Evolutionary conservation across 768 basidiomycete genomes (phyloP), one percentile per base, ranked within the genome.

Genomic region (Galerina sulciceps): DNA sequence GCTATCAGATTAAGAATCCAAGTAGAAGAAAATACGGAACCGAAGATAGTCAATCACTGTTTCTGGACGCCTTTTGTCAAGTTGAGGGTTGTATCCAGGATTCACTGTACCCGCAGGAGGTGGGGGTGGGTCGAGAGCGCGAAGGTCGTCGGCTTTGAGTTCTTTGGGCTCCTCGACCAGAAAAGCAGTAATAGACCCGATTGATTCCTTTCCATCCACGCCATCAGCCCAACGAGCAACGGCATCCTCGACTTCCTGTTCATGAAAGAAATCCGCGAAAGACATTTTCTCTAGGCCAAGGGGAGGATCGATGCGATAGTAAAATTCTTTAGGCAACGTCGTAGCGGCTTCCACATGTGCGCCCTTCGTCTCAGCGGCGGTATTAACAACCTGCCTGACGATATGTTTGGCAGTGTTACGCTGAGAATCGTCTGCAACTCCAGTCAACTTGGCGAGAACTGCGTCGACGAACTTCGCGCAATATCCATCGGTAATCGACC

Each of bases 21-120:
- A 44, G 22, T 14, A 11, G 35, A 40, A 42, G 37, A n/a, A 43
- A 22, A 6, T 17, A n/a, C 52, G 61, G 55, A 13, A 71, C 70
- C 60, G 59, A 34, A 71, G 50, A 41, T 71, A 71, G 13, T 67
- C 64, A 11, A 63, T 58, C 55, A 71, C 64, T 11, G 44, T 63
- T 10, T 63, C 57, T 17, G 71, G 71, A 13, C 71, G 67, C 23
- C 59, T 66, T 37, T 67, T 55, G 34, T 70, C 71, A 26, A 72
- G 63, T 17, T 60, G 64, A 14, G 67, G 66, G 41, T 72, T 60
- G 40, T 72, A 72, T 15, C 66, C 69, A 2, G 52, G 42, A 43
- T 65, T 68, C 20, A 64, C 60, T 15, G 66, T 65, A 3, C 51
- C 59, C 14, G 42, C 23, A 1, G 63, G 65, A 1, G 67, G 69